Evolutionary conservation across 1,284 basidiomycete genomes (phyloP).

Genomic region (Coniferiporia weirii): DNA sequence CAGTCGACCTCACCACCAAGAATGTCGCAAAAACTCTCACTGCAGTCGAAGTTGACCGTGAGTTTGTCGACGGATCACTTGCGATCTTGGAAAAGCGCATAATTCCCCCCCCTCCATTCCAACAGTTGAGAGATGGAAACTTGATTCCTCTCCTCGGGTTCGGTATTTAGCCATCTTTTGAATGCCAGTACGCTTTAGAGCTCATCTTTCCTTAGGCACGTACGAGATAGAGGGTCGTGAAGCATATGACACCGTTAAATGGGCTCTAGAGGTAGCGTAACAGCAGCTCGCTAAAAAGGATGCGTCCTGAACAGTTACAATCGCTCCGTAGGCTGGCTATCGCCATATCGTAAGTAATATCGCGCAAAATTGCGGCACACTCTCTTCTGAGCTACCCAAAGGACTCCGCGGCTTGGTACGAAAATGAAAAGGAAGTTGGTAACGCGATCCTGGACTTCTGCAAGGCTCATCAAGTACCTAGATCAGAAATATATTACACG

Average conservation of each 20-base stretch:
- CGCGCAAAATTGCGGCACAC: conserved; percentile 12
- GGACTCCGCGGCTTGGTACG: conserved; percentile 63
- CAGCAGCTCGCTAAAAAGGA: too few species aligned
- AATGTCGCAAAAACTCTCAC: conserved; percentile 1
- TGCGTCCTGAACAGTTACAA: too few species aligned
- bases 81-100: background rate
- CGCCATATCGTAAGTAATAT: conserved; percentile 51
- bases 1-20: too few species aligned
- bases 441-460: conserved; percentile 56
- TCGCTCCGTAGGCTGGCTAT: conserved; percentile 47
- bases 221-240: conserved; percentile 60
- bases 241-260: conserved; percentile 52
- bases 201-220: conserved; percentile 37
- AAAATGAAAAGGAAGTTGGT: conserved; percentile 62
- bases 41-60: conserved; percentile 10
- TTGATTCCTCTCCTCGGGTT: conserved; percentile 62
- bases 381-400: conserved; percentile 23
- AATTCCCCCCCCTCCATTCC: background rate
- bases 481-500: conserved; percentile 60
- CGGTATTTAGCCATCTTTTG: conserved; percentile 34
- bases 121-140: conserved; percentile 55
- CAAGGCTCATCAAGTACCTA: conserved; percentile 38
- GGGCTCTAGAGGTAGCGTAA: conserved; percentile 51
- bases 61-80: background rate
- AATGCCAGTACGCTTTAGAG: conserved; percentile 7